phyloP scores from a whole-genome alignment of 495 filamentous ascomycete genomes.

The Hypomontagnella monticulosa region DNA sequence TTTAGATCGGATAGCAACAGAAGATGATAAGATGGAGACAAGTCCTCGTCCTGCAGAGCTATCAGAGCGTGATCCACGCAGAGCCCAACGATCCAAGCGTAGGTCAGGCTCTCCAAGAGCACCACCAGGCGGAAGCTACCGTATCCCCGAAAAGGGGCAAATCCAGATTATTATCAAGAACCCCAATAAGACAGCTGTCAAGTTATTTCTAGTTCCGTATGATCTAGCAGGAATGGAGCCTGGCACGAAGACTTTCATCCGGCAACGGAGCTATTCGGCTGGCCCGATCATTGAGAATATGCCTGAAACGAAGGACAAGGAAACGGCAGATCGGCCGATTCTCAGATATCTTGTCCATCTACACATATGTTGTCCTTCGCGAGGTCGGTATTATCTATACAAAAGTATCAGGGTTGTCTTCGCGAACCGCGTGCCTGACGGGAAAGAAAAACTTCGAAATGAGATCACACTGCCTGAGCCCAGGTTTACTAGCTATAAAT shows the following conservation, averaged over 20 bases:
- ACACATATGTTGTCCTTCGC: conserved; percentile 88
- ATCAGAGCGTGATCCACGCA: conserved; percentile 51
- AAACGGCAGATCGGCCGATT: conserved; percentile 72
- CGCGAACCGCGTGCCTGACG: conserved; percentile 96
- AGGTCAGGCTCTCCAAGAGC: conserved; percentile 75
- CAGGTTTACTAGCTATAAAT: conserved; percentile 85
- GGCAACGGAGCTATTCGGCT: conserved; percentile 92
- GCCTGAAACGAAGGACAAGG: conserved; percentile 42
- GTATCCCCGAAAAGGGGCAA: conserved; percentile 94
- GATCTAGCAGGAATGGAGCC: conserved; percentile 95
- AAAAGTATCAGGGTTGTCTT: conserved; percentile 95
- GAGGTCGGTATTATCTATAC: conserved; percentile 88
- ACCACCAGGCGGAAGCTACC: conserved; percentile 86
- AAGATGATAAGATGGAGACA: conserved; percentile 43
- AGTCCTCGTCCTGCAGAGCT: conserved; percentile 39
- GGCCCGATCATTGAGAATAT: conserved; percentile 83
- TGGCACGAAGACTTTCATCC: conserved; percentile 94
- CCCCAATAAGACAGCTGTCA: conserved; percentile 94
- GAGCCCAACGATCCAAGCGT: conserved; percentile 62
- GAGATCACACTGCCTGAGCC: conserved; percentile 92
- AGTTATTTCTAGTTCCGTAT: conserved; percentile 94
- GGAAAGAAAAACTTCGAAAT: conserved; percentile 91
- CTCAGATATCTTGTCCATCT: conserved; percentile 93
- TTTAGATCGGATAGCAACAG: conserved; percentile 39
- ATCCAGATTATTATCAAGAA: conserved; percentile 98